Evolutionary conservation across 768 basidiomycete species (phyloP), one percentile per base, ranked within the genome.

Genomic region (Pholiota conissans): DNA sequence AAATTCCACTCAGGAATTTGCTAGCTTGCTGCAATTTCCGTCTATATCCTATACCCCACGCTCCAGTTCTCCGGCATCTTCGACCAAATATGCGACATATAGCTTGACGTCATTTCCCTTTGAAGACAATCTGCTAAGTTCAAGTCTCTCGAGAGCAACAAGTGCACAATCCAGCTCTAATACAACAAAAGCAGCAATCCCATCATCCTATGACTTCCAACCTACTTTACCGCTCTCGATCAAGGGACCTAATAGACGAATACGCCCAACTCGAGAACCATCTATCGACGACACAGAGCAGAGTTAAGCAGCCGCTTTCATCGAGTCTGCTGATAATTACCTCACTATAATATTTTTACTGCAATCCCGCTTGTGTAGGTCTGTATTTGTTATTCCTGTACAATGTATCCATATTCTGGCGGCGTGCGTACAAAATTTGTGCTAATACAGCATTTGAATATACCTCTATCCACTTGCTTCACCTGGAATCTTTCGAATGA

Each of bases 1-100:
- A 20, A 89, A 91, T 64, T 83, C 87, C 11, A 93, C 93, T 10
- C 87, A 95, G 71, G 92, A 92, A 69, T 90, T 94, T 64, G 87
- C 91, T 49, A 91, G 93, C 62, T 77, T 96, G 48, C 76, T 95
- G 16, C 91, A 93, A 65, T 88, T 93, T 47, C 93, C 93, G 6
- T 91, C 90, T 0, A 85, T 91, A 62, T 84, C 91, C 40, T 83
- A 86, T 14, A 80, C 81, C 8, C 58, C 74, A 37, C 77, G 84
- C 35, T 77, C 87, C 11, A 84, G 82, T 67, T 87, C 89, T 39
- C 88, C 90, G 71, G 71, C 77, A 26, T 67, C 67, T 67, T 59
- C 73, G 62, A 58, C 74, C 60, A 62, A 56, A 49, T 60, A 52
- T 58, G 42, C 62, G 29, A 18, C 61, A 55, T 65, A 62, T 61